Conservation (phyloP, 2,329 filamentous ascomycete genomes). For the Escovopsis sp. region DNA sequence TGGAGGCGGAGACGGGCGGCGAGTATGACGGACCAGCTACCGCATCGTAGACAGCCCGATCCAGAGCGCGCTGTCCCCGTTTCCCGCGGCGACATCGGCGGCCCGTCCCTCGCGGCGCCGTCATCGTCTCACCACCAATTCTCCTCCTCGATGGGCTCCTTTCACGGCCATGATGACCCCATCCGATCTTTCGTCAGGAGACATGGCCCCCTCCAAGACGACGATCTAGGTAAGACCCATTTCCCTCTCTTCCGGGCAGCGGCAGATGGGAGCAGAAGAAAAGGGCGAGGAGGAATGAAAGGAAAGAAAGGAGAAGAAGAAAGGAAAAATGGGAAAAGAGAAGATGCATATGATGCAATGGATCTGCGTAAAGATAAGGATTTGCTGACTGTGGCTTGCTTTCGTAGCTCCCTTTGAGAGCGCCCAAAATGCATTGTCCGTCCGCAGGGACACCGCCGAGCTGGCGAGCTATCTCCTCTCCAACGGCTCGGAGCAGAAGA, state of each 20-base stretch:
- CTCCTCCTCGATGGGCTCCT: slow-evolving; percentile 24
- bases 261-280: too few relatives aligned
- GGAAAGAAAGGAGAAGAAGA: too few relatives aligned
- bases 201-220: slow-evolving; percentile 47
- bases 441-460: slow-evolving; percentile 77
- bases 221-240: slow-evolving; percentile 36
- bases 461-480: slow-evolving; percentile 69
- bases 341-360: too few relatives aligned
- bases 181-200: slow-evolving; percentile 49
- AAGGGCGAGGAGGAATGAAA: too few relatives aligned
- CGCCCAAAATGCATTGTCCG: slow-evolving; percentile 58
- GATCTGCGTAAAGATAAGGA: too few relatives aligned
- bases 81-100: slow-evolving; percentile 8
- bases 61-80: slow-evolving; percentile 13
- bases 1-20: slow-evolving; percentile 28
- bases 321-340: too few relatives aligned
- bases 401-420: slow-evolving; percentile 43
- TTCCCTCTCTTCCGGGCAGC: too few relatives aligned
- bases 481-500: slow-evolving; percentile 33
- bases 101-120: slow-evolving; percentile 8
- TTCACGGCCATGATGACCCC: slow-evolving; percentile 40
- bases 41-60: slow-evolving; percentile 1
- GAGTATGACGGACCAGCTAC: slow-evolving; percentile 19
- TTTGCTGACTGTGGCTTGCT: slow-evolving; percentile 1
- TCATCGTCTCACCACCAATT: slow-evolving; percentile 11